These are phyloP conservation scores for Triticum timopheevii DNA, from an alignment of 176 grass and related monocot genomes.

Conservation along the genomic window DNA sequence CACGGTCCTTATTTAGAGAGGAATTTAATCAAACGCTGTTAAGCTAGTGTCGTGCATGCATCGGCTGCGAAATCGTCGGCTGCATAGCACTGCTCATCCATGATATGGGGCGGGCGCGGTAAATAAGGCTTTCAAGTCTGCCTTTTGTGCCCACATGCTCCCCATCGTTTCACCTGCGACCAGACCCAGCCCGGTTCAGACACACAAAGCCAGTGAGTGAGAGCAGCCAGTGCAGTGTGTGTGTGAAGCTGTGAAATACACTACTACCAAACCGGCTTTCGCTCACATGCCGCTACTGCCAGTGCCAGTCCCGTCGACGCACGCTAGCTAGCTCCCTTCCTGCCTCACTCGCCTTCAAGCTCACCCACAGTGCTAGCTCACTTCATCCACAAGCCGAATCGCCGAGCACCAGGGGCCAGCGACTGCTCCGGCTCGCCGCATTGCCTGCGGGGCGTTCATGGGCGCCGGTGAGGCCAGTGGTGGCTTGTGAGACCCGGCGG, in stretches of 20 bases:
- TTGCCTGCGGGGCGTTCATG: background rate
- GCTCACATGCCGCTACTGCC: background rate
- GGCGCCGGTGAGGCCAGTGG: background rate
- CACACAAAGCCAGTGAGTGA: background rate
- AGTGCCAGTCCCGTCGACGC: background rate
- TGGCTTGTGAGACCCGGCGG: background rate
- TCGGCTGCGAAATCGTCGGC: too few relatives aligned
- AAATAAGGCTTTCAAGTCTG: too few relatives aligned
- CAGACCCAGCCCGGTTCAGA: background rate
- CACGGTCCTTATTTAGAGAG: too few relatives aligned
- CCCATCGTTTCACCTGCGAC: conserved; percentile 20
- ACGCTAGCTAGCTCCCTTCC: background rate
- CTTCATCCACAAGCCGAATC: background rate
- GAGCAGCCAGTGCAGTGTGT: background rate
- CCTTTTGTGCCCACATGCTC: conserved; percentile 23
- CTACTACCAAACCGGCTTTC: background rate
- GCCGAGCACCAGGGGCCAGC: too few relatives aligned
- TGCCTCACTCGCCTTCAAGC: background rate
- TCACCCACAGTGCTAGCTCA: background rate
- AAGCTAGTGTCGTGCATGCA: too few relatives aligned
- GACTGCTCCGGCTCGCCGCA: background rate
- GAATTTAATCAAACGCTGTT: too few relatives aligned
- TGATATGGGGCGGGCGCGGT: background rate
- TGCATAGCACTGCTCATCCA: too few relatives aligned
- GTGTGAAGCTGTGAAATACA: conserved; percentile 1